phyloP scores from a whole-genome alignment of 306 rosid species.

The Crataegus laevigata region DNA sequence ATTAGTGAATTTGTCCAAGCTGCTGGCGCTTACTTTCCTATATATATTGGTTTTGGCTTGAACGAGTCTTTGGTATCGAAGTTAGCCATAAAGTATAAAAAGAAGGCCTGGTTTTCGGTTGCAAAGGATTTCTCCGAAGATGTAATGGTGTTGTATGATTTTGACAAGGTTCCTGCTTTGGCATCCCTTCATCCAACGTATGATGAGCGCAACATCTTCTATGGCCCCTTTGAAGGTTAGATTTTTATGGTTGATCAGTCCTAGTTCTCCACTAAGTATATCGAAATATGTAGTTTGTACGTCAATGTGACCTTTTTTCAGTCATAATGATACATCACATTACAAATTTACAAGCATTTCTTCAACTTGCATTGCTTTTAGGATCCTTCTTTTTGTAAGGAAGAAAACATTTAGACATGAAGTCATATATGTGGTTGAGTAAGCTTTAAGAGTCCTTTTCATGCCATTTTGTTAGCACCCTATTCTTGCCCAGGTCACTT shows the following conservation, averaged over 20 bases:
- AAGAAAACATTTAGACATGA: no score
- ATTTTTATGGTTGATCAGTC: slow-evolving; percentile 3
- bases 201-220: slow-evolving; percentile 65
- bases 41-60: slow-evolving; percentile 82
- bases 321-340: not conserved
- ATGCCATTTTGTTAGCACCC: not conserved
- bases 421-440: not conserved
- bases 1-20: slow-evolving; percentile 53
- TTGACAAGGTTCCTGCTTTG: slow-evolving; percentile 88
- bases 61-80: slow-evolving; percentile 45
- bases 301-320: not conserved
- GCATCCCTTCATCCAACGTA: slow-evolving; percentile 63
- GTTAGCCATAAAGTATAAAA: slow-evolving; percentile 63
- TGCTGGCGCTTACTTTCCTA: slow-evolving; percentile 69
- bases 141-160: slow-evolving; percentile 63
- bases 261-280: not conserved
- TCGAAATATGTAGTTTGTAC: not conserved
- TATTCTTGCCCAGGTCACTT: not conserved
- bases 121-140: slow-evolving; percentile 91
- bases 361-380: not conserved
- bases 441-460: not conserved
- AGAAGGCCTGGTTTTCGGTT: slow-evolving; percentile 92
- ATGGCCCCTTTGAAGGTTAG: slow-evolving; percentile 97
- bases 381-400: not conserved
- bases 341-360: not conserved